phyloP scores from a whole-genome alignment of 202 grass and related monocot species.

The Miscanthus sacchariflorus region DNA sequence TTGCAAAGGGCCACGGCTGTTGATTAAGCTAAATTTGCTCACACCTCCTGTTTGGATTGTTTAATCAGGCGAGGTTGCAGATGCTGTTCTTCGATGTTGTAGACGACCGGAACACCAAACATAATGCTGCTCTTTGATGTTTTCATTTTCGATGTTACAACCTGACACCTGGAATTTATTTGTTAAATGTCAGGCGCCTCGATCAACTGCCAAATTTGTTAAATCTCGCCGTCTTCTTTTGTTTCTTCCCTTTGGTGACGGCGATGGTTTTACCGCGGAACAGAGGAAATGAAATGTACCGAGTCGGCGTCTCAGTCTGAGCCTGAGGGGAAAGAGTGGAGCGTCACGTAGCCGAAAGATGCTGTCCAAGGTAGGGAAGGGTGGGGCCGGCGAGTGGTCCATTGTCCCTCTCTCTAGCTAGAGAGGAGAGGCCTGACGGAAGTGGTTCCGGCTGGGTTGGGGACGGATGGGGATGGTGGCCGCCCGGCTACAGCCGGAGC shows the following conservation, averaged over 20 bases:
- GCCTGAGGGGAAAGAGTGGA: slow-evolving; percentile 3
- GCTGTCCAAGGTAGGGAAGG: neutral
- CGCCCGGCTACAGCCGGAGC: slow-evolving; percentile 53
- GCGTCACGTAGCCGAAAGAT: slow-evolving; percentile 25
- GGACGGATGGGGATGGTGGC: slow-evolving; percentile 69
- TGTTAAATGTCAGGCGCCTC: neutral
- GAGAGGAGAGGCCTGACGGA: neutral
- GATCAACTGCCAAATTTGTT: neutral
- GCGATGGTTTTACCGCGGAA: slow-evolving; percentile 14
- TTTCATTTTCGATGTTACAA: neutral
- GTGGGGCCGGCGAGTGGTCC: slow-evolving; percentile 30
- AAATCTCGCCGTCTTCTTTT: neutral
- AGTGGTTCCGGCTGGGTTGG: slow-evolving; percentile 45
- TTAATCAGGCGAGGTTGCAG: no score
- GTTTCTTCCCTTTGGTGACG: neutral
- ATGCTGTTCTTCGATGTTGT: no score
- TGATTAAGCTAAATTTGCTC: neutral
- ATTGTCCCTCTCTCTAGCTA: neutral
- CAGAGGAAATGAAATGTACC: slow-evolving; percentile 21
- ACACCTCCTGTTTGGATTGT: no score
- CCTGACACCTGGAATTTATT: neutral
- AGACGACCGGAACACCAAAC: no score
- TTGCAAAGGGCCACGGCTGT: neutral
- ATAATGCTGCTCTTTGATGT: no score
- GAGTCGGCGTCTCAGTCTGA: slow-evolving; percentile 37